phyloP scores from a whole-genome alignment of 1,284 basidiomycete species.

The Puccinia triticina region DNA sequence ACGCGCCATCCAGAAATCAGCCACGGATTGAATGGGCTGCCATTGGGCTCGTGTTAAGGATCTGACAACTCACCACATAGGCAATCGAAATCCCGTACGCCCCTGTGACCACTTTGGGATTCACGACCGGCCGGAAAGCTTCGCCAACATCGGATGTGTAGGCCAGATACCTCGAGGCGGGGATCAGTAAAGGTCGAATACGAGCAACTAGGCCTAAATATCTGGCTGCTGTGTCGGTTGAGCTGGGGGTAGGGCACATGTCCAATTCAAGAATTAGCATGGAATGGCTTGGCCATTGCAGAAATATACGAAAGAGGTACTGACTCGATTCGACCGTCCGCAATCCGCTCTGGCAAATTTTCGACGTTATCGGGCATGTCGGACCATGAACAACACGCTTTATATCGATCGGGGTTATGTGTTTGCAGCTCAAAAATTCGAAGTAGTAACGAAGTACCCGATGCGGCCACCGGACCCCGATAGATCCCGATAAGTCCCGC shows the following conservation, averaged over 20 bases:
- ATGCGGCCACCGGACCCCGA: too few species aligned
- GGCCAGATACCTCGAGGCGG: slow-evolving; percentile 52
- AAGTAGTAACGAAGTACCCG: too few species aligned
- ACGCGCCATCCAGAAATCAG: background rate
- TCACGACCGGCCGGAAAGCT: slow-evolving; percentile 59
- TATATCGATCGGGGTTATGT: too few species aligned
- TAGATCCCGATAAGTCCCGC: too few species aligned
- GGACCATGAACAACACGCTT: background rate
- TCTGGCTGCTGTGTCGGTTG: slow-evolving; percentile 19
- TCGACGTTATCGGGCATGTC: slow-evolving; percentile 1
- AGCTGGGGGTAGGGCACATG: background rate
- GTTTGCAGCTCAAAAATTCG: too few species aligned
- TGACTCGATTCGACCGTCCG: slow-evolving; percentile 32
- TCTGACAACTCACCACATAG: slow-evolving; percentile 55
- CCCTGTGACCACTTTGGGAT: slow-evolving; percentile 56
- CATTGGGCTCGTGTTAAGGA: background rate
- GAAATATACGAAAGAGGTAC: background rate
- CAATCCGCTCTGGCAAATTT: slow-evolving; percentile 13
- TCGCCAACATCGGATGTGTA: slow-evolving; percentile 60
- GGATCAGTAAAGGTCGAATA: slow-evolving; percentile 23
- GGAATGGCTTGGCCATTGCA: background rate
- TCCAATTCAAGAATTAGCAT: background rate
- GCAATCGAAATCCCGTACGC: slow-evolving; percentile 59
- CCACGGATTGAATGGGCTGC: background rate
- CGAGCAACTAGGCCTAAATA: slow-evolving; percentile 37